Conservation (phyloP, 2,329 filamentous ascomycete species). For the Fusarium sp. region DNA sequence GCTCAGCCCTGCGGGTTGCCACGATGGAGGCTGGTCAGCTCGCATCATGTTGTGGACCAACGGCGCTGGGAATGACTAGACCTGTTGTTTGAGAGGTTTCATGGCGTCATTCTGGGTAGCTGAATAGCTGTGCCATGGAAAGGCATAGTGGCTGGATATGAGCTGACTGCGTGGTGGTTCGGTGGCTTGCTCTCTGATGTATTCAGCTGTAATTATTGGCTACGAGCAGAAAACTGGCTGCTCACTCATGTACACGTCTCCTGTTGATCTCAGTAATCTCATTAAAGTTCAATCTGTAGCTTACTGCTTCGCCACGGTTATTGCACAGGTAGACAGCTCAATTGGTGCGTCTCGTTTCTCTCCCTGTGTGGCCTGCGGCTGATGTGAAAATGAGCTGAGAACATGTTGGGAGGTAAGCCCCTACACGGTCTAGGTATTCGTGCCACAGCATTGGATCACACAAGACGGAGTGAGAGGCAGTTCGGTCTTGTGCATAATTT, state of each 20-base stretch:
- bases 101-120: neutral
- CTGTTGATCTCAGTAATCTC: neutral
- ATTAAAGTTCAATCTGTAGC: neutral
- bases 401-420: neutral
- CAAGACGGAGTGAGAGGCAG: neutral
- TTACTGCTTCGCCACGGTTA: neutral
- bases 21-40: neutral
- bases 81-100: neutral
- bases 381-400: neutral
- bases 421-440: neutral
- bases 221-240: neutral
- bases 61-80: neutral
- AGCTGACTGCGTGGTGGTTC: neutral
- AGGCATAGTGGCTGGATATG: neutral
- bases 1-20: neutral
- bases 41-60: neutral
- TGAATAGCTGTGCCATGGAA: neutral
- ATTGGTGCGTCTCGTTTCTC: neutral
- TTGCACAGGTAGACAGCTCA: neutral
- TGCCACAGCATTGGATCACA: neutral
- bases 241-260: neutral
- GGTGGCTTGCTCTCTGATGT: neutral
- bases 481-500: neutral
- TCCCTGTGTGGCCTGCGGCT: neutral
- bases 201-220: neutral